These are phyloP conservation scores for Solanum etuberosum DNA, from an alignment of 257 asterid species.

Conservation along the genomic window DNA sequence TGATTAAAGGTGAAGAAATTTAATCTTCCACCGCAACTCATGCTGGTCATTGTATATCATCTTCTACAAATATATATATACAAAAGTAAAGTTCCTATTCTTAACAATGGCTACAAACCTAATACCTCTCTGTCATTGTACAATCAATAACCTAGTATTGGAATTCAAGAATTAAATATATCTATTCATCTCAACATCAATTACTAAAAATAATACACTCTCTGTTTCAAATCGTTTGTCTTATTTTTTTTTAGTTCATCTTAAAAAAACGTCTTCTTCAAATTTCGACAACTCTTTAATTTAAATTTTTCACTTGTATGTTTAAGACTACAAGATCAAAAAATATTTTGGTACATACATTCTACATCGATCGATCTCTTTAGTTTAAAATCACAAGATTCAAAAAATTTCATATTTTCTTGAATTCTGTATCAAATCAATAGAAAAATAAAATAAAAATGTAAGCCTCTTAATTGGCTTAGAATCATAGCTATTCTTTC, in stretches of 20 bases:
- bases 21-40: not conserved
- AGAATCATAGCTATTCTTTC: not conserved
- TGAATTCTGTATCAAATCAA: not conserved
- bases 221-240: not conserved
- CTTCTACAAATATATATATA: not conserved
- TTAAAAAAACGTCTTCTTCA: not conserved
- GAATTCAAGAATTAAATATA: not conserved
- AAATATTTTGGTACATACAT: not conserved
- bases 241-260: accelerated
- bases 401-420: not conserved
- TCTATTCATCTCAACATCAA: not conserved
- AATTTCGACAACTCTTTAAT: too few relatives aligned
- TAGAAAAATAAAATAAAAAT: not conserved
- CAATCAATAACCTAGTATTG: not conserved
- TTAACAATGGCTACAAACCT: not conserved
- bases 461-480: not conserved
- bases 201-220: not conserved
- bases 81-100: not conserved
- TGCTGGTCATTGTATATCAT: not conserved
- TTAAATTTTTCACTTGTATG: not conserved
- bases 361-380: too few relatives aligned
- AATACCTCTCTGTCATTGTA: not conserved
- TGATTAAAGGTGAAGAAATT: not conserved
- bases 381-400: accelerated
- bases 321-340: too few relatives aligned